These are phyloP conservation scores for Amanita subjunquillea DNA, from an alignment of 768 basidiomycete species.

Conservation along the genomic window DNA sequence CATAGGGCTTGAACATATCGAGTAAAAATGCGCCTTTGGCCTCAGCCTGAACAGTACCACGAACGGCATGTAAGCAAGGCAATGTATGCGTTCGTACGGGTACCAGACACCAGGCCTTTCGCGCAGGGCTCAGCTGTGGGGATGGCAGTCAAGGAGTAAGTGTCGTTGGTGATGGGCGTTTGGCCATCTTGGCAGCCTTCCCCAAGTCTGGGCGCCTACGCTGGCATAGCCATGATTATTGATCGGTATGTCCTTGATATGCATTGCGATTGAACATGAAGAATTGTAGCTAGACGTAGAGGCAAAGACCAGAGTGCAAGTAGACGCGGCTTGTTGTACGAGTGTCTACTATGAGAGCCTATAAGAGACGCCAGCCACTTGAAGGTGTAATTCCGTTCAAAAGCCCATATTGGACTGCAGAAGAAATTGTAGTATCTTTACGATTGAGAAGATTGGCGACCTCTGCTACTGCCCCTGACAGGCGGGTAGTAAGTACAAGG, in stretches of 20 bases:
- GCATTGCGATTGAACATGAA: constrained; percentile 21
- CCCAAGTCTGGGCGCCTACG: constrained; percentile 87
- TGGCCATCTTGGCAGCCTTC: constrained; percentile 23
- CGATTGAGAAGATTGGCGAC: constrained; percentile 9
- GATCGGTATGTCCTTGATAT: constrained; percentile 58
- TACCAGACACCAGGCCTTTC: too few relatives aligned
- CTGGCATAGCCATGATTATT: constrained; percentile 60
- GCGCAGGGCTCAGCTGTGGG: too few relatives aligned
- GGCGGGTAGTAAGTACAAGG: constrained; percentile 44
- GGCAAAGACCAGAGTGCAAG: constrained; percentile 48
- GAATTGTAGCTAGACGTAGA: constrained; percentile 20
- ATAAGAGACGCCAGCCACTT: constrained; percentile 70
- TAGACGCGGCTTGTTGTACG: constrained; percentile 44
- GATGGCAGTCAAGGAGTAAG: too few relatives aligned
- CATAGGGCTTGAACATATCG: too few relatives aligned
- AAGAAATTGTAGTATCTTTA: background rate
- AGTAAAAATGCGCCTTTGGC: too few relatives aligned
- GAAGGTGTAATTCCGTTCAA: constrained; percentile 60
- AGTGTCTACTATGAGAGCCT: constrained; percentile 27
- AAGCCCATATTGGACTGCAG: constrained; percentile 23
- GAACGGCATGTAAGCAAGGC: too few relatives aligned
- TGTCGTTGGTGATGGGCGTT: too few relatives aligned
- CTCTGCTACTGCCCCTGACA: constrained; percentile 50
- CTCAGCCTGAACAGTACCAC: too few relatives aligned
- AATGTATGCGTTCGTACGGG: too few relatives aligned